These are phyloP conservation scores for Volvariella surrecta DNA, from an alignment of 1,284 basidiomycete species.

Conservation along the genomic window DNA sequence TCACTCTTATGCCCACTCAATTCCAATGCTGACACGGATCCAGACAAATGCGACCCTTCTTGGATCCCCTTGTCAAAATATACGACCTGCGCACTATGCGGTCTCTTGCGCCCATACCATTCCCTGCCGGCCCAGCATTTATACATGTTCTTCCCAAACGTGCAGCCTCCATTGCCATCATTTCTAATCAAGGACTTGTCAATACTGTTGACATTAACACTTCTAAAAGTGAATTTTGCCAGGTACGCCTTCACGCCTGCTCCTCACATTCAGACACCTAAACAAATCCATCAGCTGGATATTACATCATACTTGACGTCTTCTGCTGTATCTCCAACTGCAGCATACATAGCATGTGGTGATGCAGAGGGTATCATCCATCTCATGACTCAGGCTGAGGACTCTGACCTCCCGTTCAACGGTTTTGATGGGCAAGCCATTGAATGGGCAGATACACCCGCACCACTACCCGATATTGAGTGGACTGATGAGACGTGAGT, in stretches of 20 bases:
- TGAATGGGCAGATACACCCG: slow-evolving; percentile 78
- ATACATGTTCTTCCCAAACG: slow-evolving; percentile 80
- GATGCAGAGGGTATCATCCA: slow-evolving; percentile 85
- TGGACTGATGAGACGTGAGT: slow-evolving; percentile 81
- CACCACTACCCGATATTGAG: slow-evolving; percentile 60
- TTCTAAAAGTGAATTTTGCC: slow-evolving; percentile 68
- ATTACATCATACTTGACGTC: slow-evolving; percentile 72
- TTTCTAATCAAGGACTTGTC: slow-evolving; percentile 83
- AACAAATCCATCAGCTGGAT: slow-evolving; percentile 40
- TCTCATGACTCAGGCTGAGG: slow-evolving; percentile 71
- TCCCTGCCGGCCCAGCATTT: slow-evolving; percentile 84
- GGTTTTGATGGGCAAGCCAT: slow-evolving; percentile 79
- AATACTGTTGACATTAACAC: slow-evolving; percentile 82
- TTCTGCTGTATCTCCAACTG: slow-evolving; percentile 77
- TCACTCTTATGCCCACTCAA: background rate
- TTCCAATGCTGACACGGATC: background rate
- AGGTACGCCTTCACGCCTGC: slow-evolving; percentile 32
- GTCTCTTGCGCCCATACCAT: slow-evolving; percentile 76
- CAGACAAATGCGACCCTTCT: slow-evolving; percentile 82
- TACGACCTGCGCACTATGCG: slow-evolving; percentile 85
- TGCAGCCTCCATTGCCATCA: slow-evolving; percentile 70
- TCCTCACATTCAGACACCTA: slow-evolving; percentile 1
- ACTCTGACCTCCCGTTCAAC: slow-evolving; percentile 66
- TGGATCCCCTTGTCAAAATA: slow-evolving; percentile 89
- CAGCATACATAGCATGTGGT: slow-evolving; percentile 88